Evolutionary conservation across 805 yeast genomes (phyloP), one percentile per base, ranked within the genome.

Genomic region (Starmerella apicola): DNA sequence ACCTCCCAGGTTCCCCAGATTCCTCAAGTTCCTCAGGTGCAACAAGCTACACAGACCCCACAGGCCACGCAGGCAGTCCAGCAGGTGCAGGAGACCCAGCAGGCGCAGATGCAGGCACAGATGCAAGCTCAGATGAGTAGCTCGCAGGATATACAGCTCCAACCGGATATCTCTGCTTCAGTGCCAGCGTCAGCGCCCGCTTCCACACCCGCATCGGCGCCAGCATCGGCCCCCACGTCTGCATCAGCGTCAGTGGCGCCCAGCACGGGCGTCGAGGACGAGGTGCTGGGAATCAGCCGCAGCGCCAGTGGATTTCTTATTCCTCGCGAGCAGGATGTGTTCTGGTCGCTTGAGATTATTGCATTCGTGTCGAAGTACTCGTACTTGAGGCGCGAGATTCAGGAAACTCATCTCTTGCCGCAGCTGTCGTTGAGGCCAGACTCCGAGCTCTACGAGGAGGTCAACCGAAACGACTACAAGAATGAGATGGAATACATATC

Each of bases 281-380:
- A 26, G 22, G 32, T 23, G 39, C 32, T 31, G 36, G 81, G 81
- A 18, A 64, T 46, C 36, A 43, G 83, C 38, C 60, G 60, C 19
- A 76, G 76, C 51, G 59, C 65, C 34, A 61, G 79, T 31, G 94
- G 94, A 1, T 74, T 77, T 18, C 68, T 86, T n/a, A 71, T 85
- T 5, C 96, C 96, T 1, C 72, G 83, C 41, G 94, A 82, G 47
- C 96, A 88, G 56, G 98, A 88, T 55, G 82, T 88, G 15, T 77
- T 84, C 27, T 85, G 95, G 95, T 80, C 94, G 3, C 65, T 88
- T 39, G 97, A 88, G 59, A 67, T 91, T 17, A 60, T 91, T 37
- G 97, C 97, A 12, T 88, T 85, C 59, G 82, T 86, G 31, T 85
- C 96, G 4, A 88, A 88, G 59, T 88, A 91, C 54, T 78, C 95